Base-by-base conservation (phyloP, 192 early-diverging fungal species). In the Paraglomus occultum region DNA sequence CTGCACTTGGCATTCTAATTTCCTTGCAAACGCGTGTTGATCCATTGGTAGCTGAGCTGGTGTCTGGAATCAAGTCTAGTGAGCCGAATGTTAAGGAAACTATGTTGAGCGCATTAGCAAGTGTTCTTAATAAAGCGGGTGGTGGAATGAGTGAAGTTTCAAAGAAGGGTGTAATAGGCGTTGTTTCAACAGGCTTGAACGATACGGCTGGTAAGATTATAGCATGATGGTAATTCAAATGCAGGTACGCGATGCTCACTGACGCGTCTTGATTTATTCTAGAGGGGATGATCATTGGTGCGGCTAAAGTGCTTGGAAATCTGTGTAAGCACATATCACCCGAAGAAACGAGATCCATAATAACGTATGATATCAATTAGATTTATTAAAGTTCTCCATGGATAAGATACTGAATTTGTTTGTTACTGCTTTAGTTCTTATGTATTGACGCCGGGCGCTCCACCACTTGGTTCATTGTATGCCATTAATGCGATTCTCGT, bases 11-110 rank as follows among this genome's bases (percentile, higher is more conserved):
- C 12, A 76, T 86, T 39, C 70, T 95, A 60, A 90, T 94, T 50
- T 74, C 84, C 7, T 76, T 92, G 51, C 92, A 91, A 73, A 73
- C 89, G 1, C 79, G 91, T 22, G 79, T 94, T 44, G 93, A 95
- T 78, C 90, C 93, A 23, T 76, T 94, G 45, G 80, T 93, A 18
- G 77, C 82, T 6, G 93, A 94, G 73, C 73, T 94, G 66, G 82
- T 86, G 17, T 81, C 84, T 42, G 88, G 89, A 31, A 77, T 90
- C 47, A 88, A 84, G 58, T 63, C 82, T 67, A 85, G 84, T 60
- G 82, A 90, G 64, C 76, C 79, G 63, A 48, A 79, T 64, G 78
- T 90, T 48, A 82, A 85, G 50, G 84, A 83, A 14, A 79, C 88
- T 8, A 89, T 93, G 84, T 87, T 95, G 75, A 78, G 80, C 47